A percentile compares a stretch with the other conserved stretches of the same genome.
Conservation (phyloP, 2,329 filamentous ascomycete genomes). For the Fusarium illudens region DNA sequence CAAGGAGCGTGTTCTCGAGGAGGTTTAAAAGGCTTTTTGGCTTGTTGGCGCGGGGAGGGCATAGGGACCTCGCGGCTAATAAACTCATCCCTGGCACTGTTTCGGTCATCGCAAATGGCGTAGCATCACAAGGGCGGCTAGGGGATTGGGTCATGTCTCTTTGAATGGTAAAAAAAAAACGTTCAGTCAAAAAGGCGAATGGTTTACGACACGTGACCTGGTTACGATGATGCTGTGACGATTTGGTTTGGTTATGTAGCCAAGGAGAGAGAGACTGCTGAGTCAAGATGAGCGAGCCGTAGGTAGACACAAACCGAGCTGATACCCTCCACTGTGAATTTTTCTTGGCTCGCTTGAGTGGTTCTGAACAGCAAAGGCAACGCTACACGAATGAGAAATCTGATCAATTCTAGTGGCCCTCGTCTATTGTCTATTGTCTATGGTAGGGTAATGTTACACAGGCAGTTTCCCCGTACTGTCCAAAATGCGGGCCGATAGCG, state of each 20-base stretch:
- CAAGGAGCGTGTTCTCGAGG: slow-evolving; percentile 96
- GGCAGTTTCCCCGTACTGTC: background rate
- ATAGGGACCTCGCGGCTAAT: slow-evolving; percentile 46
- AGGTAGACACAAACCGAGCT: slow-evolving; percentile 26
- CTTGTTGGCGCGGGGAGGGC: slow-evolving; percentile 44
- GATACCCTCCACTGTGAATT: slow-evolving; percentile 16
- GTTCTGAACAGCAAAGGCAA: background rate
- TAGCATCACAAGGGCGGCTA: slow-evolving; percentile 54
- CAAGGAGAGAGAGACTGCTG: background rate
- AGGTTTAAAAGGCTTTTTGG: slow-evolving; percentile 74
- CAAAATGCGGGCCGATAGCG: slow-evolving; percentile 11
- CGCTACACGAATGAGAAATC: background rate
- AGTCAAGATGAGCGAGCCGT: slow-evolving; percentile 23
- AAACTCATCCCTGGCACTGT: slow-evolving; percentile 51
- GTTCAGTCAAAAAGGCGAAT: slow-evolving; percentile 41
- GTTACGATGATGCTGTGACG: slow-evolving; percentile 27
- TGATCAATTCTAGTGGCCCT: slow-evolving; percentile 2
- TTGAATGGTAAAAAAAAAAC: slow-evolving; percentile 49
- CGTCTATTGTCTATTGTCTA: slow-evolving; percentile 6
- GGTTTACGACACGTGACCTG: slow-evolving; percentile 31
- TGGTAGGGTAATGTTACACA: slow-evolving; percentile 10
- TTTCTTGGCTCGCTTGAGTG: background rate
- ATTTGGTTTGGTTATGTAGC: slow-evolving; percentile 13
- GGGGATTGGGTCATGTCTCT: slow-evolving; percentile 53
- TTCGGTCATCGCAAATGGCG: slow-evolving; percentile 56